These are phyloP conservation scores for Calonectria hongkongensis DNA, from an alignment of 2,329 filamentous ascomycete genomes.

Conservation along the genomic window DNA sequence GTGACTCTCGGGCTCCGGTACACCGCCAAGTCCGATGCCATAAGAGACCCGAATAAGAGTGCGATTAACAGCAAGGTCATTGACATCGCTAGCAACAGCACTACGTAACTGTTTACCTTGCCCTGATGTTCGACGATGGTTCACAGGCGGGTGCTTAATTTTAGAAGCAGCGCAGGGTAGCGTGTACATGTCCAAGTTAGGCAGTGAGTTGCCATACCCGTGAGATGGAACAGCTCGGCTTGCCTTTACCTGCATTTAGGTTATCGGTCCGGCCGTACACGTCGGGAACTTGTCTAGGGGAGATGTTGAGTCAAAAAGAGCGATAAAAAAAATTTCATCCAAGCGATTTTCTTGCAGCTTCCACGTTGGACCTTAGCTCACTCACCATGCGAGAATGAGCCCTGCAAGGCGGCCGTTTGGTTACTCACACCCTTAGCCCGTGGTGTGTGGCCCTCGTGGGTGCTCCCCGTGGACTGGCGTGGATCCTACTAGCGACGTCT, in stretches of 20 bases:
- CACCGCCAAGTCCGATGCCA: slow-evolving; percentile 34
- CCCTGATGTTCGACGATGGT: slow-evolving; percentile 2
- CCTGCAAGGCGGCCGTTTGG: slow-evolving; percentile 48
- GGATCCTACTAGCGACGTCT: slow-evolving; percentile 18
- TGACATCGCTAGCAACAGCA: slow-evolving; percentile 19
- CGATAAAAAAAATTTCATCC: slow-evolving; percentile 31
- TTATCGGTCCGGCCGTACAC: slow-evolving; percentile 3
- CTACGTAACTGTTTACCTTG: slow-evolving; percentile 20
- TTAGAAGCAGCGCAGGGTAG: slow-evolving; percentile 9
- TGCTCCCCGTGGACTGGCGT: slow-evolving; percentile 17
- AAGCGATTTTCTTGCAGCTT: slow-evolving; percentile 44
- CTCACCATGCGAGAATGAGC: slow-evolving; percentile 32
- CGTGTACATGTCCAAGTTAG: slow-evolving; percentile 14
- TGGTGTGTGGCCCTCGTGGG: slow-evolving; percentile 20
- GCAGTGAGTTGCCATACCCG: not conserved
- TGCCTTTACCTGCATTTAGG: not conserved
- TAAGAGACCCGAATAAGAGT: slow-evolving; percentile 18
- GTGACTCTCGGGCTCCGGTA: slow-evolving; percentile 31
- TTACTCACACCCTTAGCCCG: slow-evolving; percentile 37
- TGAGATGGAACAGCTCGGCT: not conserved
- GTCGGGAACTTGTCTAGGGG: slow-evolving; percentile 8
- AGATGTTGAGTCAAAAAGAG: slow-evolving; percentile 5
- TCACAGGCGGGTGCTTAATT: not conserved
- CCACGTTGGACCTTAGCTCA: slow-evolving; percentile 51
- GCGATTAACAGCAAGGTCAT: slow-evolving; percentile 23